These are phyloP conservation scores for Apiospora marii DNA, from an alignment of 2,329 filamentous ascomycete genomes.

Conservation along the genomic window DNA sequence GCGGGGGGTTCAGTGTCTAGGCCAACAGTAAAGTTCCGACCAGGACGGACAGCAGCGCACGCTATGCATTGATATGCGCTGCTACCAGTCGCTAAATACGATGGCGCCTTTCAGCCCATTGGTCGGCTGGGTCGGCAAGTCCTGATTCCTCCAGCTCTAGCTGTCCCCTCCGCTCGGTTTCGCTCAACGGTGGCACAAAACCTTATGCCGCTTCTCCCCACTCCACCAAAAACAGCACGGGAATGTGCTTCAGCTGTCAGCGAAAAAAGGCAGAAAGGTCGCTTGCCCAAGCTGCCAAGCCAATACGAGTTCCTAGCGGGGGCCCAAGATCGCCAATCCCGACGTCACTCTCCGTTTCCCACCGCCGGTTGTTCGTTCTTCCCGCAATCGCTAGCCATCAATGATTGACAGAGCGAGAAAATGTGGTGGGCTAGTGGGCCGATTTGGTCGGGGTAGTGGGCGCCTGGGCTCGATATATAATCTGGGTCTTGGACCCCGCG, in stretches of 20 bases:
- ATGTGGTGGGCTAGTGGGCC: background rate
- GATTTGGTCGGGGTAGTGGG: background rate
- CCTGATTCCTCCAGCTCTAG: background rate
- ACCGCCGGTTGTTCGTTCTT: constrained; percentile 1
- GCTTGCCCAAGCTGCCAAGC: background rate
- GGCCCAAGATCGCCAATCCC: background rate
- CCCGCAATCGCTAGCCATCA: background rate
- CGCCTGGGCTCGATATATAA: background rate
- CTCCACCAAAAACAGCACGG: background rate
- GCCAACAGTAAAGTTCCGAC: background rate
- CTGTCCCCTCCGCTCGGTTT: background rate
- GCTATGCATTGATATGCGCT: background rate
- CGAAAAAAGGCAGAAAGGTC: background rate
- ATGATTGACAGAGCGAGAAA: background rate
- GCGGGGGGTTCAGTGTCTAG: background rate
- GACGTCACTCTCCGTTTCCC: constrained; percentile 18
- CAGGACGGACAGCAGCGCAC: background rate
- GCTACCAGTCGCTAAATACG: background rate
- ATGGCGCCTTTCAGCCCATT: background rate
- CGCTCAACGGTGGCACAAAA: background rate
- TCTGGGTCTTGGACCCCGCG: background rate
- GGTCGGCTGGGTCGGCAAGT: background rate
- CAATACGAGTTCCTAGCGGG: background rate
- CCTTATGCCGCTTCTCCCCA: constrained; percentile 6
- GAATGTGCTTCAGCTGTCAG: background rate